These are phyloP conservation scores for Pholiota molesta DNA, from an alignment of 768 basidiomycete species.

Conservation along the genomic window DNA sequence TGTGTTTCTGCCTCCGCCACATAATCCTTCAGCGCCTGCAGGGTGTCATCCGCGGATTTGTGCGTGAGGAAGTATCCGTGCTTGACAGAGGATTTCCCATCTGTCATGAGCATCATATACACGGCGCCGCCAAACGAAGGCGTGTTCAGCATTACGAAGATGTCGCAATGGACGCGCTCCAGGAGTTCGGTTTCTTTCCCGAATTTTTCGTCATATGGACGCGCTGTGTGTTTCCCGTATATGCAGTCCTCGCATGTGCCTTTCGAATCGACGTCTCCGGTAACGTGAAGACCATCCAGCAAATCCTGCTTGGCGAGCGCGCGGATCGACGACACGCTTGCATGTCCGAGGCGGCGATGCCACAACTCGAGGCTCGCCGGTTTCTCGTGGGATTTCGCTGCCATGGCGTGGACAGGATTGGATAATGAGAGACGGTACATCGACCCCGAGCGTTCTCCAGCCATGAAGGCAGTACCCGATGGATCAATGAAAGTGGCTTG, in stretches of 20 bases:
- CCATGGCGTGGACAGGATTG: slow-evolving; percentile 4
- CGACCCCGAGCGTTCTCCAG: background rate
- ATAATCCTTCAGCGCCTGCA: slow-evolving; percentile 10
- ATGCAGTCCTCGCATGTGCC: slow-evolving; percentile 28
- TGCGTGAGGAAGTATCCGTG: slow-evolving; percentile 22
- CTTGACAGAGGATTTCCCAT: slow-evolving; percentile 20
- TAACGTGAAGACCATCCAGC: slow-evolving; percentile 11
- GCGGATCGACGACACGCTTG: background rate
- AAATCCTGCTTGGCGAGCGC: slow-evolving; percentile 14
- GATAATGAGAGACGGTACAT: slow-evolving; percentile 22
- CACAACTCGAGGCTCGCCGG: slow-evolving; percentile 23
- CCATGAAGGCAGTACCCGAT: background rate
- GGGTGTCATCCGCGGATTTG: slow-evolving; percentile 22
- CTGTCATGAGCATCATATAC: slow-evolving; percentile 28
- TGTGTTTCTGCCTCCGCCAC: slow-evolving; percentile 2
- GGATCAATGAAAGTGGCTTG: slow-evolving; percentile 4
- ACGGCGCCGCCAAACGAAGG: slow-evolving; percentile 16
- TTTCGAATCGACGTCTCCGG: slow-evolving; percentile 22
- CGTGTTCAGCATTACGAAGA: slow-evolving; percentile 26
- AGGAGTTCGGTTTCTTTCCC: slow-evolving; percentile 18
- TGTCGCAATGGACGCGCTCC: slow-evolving; percentile 25
- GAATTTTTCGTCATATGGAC: slow-evolving; percentile 25
- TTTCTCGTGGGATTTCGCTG: slow-evolving; percentile 18
- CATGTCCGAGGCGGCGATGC: slow-evolving; percentile 31
- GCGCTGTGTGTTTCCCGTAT: slow-evolving; percentile 21